Conservation (phyloP, 164 flowering plant genomes). For the Aristolochia fimbriata region DNA sequence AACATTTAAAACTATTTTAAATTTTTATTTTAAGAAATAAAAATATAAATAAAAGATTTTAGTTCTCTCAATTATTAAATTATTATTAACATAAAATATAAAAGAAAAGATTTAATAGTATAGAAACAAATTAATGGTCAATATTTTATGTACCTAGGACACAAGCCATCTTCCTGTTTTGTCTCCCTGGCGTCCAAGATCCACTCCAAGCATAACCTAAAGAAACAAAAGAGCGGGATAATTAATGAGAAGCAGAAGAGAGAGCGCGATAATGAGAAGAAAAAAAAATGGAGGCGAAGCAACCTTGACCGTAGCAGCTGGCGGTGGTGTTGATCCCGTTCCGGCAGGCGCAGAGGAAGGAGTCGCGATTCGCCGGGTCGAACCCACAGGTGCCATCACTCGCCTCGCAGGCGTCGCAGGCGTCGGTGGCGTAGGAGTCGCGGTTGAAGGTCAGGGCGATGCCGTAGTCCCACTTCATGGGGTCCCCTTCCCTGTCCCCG, state of each 20-base stretch:
- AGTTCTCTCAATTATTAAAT: too few species aligned
- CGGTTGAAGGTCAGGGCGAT: constrained; percentile 39
- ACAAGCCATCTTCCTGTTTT: background rate
- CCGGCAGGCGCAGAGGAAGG: constrained; percentile 42
- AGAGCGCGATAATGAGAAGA: background rate
- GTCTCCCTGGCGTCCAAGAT: constrained; percentile 17
- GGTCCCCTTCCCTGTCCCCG: constrained; percentile 46
- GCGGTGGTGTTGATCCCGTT: constrained; percentile 41
- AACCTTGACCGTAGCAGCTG: constrained; percentile 54
- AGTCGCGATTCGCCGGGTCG: constrained; percentile 16
- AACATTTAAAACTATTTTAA: too few species aligned
- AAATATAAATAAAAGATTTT: too few species aligned
- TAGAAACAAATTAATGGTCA: too few species aligned
- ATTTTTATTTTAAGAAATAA: too few species aligned
- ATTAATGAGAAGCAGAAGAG: background rate
- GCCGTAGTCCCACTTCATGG: constrained; percentile 50
- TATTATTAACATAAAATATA: background rate
- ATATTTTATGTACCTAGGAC: too few species aligned
- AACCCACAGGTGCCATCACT: constrained; percentile 59
- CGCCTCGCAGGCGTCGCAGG: constrained; percentile 40
- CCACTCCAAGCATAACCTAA: constrained; percentile 48
- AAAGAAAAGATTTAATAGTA: too few species aligned
- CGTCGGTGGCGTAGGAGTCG: constrained; percentile 17
- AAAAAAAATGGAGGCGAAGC: background rate
- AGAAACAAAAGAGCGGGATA: background rate